phyloP scores from a whole-genome alignment of 495 filamentous ascomycete species.

The Talaromyces borbonicus region DNA sequence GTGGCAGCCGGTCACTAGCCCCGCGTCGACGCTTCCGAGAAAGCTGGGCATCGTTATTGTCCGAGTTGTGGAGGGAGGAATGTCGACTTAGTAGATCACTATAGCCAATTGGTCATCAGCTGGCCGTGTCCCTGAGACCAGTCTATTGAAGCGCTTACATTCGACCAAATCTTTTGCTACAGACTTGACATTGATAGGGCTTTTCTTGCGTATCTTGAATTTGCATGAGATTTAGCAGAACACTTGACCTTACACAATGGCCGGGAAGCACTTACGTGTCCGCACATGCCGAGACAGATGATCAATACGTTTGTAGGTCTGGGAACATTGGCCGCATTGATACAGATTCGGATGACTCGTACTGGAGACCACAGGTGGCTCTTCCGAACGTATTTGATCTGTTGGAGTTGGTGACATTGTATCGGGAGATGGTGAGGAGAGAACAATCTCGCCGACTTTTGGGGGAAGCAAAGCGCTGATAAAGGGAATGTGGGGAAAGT shows the following conservation, averaged over 20 bases:
- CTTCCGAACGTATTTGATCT: neutral
- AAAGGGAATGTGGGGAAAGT: neutral
- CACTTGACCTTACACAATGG: neutral
- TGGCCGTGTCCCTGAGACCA: neutral
- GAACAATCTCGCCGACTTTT: neutral
- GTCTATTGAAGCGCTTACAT: slow-evolving; percentile 19
- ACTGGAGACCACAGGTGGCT: neutral
- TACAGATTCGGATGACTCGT: neutral
- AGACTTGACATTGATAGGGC: slow-evolving; percentile 38
- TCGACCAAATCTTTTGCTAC: slow-evolving; percentile 44
- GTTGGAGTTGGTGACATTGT: neutral
- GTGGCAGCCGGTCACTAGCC: slow-evolving; percentile 29
- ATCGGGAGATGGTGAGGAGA: neutral
- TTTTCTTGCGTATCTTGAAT: slow-evolving; percentile 42
- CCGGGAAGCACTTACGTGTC: slow-evolving; percentile 23
- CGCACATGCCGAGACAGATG: slow-evolving; percentile 49
- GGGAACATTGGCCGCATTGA: slow-evolving; percentile 45
- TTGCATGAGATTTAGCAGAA: neutral
- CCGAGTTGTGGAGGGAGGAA: slow-evolving; percentile 39
- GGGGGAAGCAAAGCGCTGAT: neutral
- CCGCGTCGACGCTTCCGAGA: slow-evolving; percentile 32
- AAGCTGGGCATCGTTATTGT: slow-evolving; percentile 14
- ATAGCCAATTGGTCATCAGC: neutral
- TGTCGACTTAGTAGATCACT: slow-evolving; percentile 46
- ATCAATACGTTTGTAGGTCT: slow-evolving; percentile 44